phyloP scores from a whole-genome alignment of 371 early-diverging fungal species.

The Phascolomyces articulosus region DNA sequence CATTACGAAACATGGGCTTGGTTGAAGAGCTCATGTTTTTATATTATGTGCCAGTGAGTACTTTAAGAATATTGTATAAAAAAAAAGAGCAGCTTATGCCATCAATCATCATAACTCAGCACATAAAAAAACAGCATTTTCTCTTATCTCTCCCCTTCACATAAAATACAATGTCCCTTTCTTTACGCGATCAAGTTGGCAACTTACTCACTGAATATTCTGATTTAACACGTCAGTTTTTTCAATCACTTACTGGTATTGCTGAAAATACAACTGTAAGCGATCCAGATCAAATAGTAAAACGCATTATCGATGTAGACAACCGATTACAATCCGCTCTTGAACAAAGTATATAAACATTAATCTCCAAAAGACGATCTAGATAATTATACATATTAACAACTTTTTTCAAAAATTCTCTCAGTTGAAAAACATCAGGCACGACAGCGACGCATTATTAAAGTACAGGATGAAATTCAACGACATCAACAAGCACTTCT shows the following conservation, averaged over 20 bases:
- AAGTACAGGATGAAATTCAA: conserved; percentile 49
- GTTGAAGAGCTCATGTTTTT: conserved; percentile 19
- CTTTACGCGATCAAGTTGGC: conserved; percentile 47
- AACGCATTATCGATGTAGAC: conserved; percentile 37
- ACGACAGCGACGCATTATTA: conserved; percentile 45
- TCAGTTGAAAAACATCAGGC: conserved; percentile 52
- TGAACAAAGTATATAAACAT: conserved; percentile 30
- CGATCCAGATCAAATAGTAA: conserved; percentile 30
- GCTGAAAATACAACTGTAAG: conserved; percentile 31
- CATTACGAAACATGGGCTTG: conserved; percentile 33
- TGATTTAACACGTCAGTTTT: conserved; percentile 34
- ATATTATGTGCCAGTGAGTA: too few species aligned
- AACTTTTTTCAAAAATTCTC: neutral
- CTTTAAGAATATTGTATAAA: neutral
- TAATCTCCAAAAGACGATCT: too few species aligned
- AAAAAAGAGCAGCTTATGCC: too few species aligned
- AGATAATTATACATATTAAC: neutral
- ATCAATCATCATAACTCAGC: too few species aligned
- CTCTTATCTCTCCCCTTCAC: neutral
- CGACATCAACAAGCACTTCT: conserved; percentile 38
- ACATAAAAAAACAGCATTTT: neutral
- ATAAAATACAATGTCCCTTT: conserved; percentile 32
- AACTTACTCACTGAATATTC: conserved; percentile 42
- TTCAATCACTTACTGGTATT: conserved; percentile 29
- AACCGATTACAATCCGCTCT: conserved; percentile 41